Conservation (phyloP, 176 grass and related monocot species). For the Aechmea fasciata region DNA sequence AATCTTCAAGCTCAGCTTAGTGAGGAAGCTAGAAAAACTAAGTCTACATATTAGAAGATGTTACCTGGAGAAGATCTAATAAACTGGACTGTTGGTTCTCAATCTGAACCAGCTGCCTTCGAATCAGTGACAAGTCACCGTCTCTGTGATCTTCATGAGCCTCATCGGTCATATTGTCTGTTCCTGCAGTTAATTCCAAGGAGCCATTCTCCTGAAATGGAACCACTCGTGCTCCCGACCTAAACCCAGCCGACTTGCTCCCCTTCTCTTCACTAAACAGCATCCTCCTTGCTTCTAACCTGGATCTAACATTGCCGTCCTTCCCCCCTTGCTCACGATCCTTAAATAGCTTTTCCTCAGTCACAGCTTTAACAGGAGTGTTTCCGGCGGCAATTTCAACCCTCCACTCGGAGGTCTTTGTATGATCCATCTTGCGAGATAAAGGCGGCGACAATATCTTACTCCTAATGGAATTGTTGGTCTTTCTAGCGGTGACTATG, state of each 20-base stretch:
- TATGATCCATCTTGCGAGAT: neutral
- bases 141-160: slow-evolving; percentile 41
- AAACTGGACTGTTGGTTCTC: slow-evolving; percentile 84
- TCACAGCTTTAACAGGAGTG: slow-evolving; percentile 54
- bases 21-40: neutral
- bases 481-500: slow-evolving; percentile 22
- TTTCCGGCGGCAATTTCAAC: slow-evolving; percentile 25
- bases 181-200: slow-evolving; percentile 25
- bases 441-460: slow-evolving; percentile 37
- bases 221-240: slow-evolving; percentile 64
- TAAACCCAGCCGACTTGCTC: slow-evolving; percentile 38
- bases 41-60: neutral
- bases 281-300: slow-evolving; percentile 50
- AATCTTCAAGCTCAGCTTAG: neutral
- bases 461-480: slow-evolving; percentile 19
- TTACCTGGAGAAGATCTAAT: slow-evolving; percentile 93
- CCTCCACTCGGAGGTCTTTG: slow-evolving; percentile 36
- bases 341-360: slow-evolving; percentile 41
- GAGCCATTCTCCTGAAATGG: slow-evolving; percentile 41
- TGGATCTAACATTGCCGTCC: slow-evolving; percentile 44
- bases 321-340: neutral
- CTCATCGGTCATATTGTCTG: slow-evolving; percentile 37
- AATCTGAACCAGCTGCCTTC: slow-evolving; percentile 90
- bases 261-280: slow-evolving; percentile 60
- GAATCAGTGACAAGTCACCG: slow-evolving; percentile 60